Evolutionary conservation across 169 alveolate species (phyloP), one percentile per base, ranked within the genome.

Genomic region (Eimeria maxima): DNA sequence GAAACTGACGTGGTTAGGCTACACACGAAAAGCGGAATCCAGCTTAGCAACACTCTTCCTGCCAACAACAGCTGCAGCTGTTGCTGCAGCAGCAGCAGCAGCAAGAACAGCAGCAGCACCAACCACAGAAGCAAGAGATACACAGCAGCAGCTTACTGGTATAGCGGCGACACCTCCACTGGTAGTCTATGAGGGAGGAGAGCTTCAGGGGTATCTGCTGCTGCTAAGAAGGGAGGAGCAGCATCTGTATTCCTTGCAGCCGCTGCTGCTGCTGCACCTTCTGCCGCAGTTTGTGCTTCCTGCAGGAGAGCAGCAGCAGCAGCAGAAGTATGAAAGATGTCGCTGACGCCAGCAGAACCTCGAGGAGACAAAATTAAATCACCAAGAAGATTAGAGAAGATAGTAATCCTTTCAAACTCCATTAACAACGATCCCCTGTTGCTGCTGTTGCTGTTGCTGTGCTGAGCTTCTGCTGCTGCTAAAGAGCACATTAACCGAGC

Each of bases 121-220:
- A 71, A n/a, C 27, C 22, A n/a, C 81, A 6, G 81, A 27, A 4
- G 44, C 81, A 71, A 42, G 18, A 71, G 81, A 33, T 33, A 33
- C 38, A 33, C 38, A 33, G 38, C 38, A 33, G 38, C 27, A 18
- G 44, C 81, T 16, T 71, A 71, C 81, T 71, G 81, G 27, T 71
- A n/a, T 29, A 71, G 81, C 81, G 81, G 81, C 29, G 81, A 27
- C 29, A 71, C 45, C 81, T 71, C 81, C 18, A 71, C 81, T 13
- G 81, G 81, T 14, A 71, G 18, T 42, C 81, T 71, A 29, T 71
- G 81, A 20, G 81, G 81, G 20, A 71, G 81, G 5, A 71, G 81
- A 42, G 81, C 81, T 29, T n/a, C 27, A 11, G 81, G 81, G 44
- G 81, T 71, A 18, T 13, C 81, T 42, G 81, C 81, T 60, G 71